Evolutionary conservation across 2,329 filamentous ascomycete genomes (phyloP), one percentile per base, ranked within the genome.

Genomic region (Catunica adiposa): DNA sequence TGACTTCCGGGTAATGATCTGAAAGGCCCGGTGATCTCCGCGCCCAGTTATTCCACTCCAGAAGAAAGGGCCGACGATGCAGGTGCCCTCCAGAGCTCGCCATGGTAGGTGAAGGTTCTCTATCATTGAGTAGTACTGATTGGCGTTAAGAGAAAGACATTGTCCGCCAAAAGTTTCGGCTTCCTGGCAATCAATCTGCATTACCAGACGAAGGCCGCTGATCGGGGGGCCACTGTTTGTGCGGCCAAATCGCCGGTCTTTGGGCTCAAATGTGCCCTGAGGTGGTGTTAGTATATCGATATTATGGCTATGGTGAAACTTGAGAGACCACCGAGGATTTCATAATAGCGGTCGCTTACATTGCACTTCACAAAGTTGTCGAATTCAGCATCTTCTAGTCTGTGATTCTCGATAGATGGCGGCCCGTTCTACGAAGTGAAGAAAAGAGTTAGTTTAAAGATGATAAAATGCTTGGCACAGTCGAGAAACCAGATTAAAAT

Each of bases 1-100:
- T n/a, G 76, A 80, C 65, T 82, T 82, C 61, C 79, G 75, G 63
- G 78, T 79, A 58, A 82, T 72, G 61, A 82, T 76, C 62, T 82
- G 79, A 48, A 82, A 66, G 65, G 78, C 75, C 38, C 73, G 75
- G 60, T 80, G 71, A 1, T 73, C 69, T 54, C 78, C 75, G 60
- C 79, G 72, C 58, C 77, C 72, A 62, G 82, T 77, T 59, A 73
- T 70, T 1, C 74, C 70, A 42, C 69, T 73, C 78, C 78, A 82
- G 65, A 82, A 82, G 62, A 81, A 81, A 1, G 79, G 79, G 0
- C 79, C 79, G 14, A 82, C 79, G 9, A 77, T 72, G 56, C 74
- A 73, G 20, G 71, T 75, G 17, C 75, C 74, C 65, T 83, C 79
- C 59, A 83, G 77, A 34, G 70, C 75, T 7, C 76, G 71, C 61